These are phyloP conservation scores for Boletus coccyginus DNA, from an alignment of 768 basidiomycete species.

Conservation along the genomic window DNA sequence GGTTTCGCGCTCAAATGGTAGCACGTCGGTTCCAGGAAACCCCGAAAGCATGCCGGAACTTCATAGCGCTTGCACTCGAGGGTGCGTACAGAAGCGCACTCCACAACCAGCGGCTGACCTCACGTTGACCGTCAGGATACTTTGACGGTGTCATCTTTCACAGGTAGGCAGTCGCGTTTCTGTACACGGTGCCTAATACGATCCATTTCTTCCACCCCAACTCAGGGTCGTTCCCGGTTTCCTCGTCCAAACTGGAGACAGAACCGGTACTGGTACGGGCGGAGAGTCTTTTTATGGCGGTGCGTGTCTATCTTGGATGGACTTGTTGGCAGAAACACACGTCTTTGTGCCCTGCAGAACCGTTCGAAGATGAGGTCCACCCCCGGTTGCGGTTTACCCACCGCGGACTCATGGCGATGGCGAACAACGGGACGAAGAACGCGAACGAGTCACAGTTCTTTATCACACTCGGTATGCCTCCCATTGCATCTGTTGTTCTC, in stretches of 20 bases:
- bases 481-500: neutral
- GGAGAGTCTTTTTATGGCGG: slow-evolving; percentile 97
- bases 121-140: slow-evolving; percentile 57
- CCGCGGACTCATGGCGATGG: slow-evolving; percentile 92
- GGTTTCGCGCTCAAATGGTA: neutral
- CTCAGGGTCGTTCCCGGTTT: slow-evolving; percentile 83
- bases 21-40: slow-evolving; percentile 64
- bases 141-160: slow-evolving; percentile 97
- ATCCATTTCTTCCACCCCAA: neutral
- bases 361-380: slow-evolving; percentile 93
- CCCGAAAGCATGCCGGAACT: slow-evolving; percentile 91
- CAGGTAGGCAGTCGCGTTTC: slow-evolving; percentile 47
- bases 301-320: slow-evolving; percentile 20
- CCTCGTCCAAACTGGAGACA: slow-evolving; percentile 93
- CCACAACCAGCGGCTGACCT: slow-evolving; percentile 5
- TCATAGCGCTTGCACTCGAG: slow-evolving; percentile 85
- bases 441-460: slow-evolving; percentile 96
- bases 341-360: slow-evolving; percentile 49
- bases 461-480: slow-evolving; percentile 74
- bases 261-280: slow-evolving; percentile 84
- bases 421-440: slow-evolving; percentile 82
- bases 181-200: neutral
- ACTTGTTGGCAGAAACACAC: neutral
- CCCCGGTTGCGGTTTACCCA: slow-evolving; percentile 86
- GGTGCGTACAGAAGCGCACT: slow-evolving; percentile 48